phyloP scores from a whole-genome alignment of 2,329 filamentous ascomycete genomes.

The Apiospora koreana region DNA sequence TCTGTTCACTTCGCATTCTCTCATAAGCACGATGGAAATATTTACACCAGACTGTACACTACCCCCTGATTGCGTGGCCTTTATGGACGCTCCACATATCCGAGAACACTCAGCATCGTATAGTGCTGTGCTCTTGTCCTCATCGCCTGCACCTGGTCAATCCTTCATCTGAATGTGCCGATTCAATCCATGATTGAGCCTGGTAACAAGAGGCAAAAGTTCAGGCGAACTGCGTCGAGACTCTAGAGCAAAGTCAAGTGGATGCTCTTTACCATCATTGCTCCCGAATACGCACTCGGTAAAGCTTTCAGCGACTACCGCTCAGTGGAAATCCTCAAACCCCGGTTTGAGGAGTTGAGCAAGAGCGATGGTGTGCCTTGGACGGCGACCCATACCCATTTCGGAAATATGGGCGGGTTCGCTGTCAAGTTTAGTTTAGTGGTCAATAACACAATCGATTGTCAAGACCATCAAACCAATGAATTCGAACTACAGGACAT shows the following conservation, averaged over 20 bases:
- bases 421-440: neutral
- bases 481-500: neutral
- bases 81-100: constrained; percentile 10
- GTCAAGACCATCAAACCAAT: neutral
- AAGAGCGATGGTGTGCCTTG: neutral
- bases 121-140: constrained; percentile 22
- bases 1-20: too few relatives aligned
- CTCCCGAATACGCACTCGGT: constrained; percentile 19
- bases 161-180: constrained; percentile 23
- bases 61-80: neutral
- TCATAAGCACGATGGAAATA: too few relatives aligned
- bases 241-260: constrained; percentile 14
- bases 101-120: constrained; percentile 23
- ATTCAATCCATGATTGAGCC: constrained; percentile 43
- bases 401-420: neutral
- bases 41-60: neutral
- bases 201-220: neutral
- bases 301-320: constrained; percentile 14
- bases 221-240: neutral
- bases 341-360: neutral
- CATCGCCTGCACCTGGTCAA: constrained; percentile 22
- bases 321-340: neutral
- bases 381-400: neutral
- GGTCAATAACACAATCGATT: neutral
- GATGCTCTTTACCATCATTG: constrained; percentile 19